Evolutionary conservation across 176 grass and related monocot species (phyloP), one percentile per base, ranked within the genome.

Genomic region (Saccharum spontaneum): DNA sequence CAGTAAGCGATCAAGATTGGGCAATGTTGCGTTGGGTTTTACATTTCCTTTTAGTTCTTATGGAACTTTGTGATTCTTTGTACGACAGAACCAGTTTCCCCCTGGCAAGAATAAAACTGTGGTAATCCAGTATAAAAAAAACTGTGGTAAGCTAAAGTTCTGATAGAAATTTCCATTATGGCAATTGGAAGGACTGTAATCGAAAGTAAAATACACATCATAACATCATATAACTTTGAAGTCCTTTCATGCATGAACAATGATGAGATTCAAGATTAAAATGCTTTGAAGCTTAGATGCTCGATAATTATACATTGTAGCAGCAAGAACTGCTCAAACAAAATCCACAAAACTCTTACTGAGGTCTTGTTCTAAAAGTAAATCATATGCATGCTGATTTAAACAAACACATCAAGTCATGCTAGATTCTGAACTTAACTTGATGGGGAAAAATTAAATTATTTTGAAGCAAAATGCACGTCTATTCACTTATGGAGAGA

Each of bases 51-150:
- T 57, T 4, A 41, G 33, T 36, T 34, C 69, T 54, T 6, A 37
- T 73, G 24, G 26, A 67, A 78, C 37, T 73, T 10, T 54, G 9
- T 38, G 28, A 90, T 78, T 62, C 36, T 55, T 33, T 78, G 84
- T 72, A 78, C 55, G 59, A 73, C 9, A 59, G 17, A 72, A 77
- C 45, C 13, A 65, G 20, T 28, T 71, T 82, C 45, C 45, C 57
- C 52, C 6, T 66, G 54, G 18, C 61, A 77, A 11, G 4, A 76
- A 65, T 73, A 59, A 44, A 78, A 34, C 23, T 84, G 31, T 24
- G 50, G 31, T 49, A 38, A 44, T 43, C 83, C 16, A 48, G 2
- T 50, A 48, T 28, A 50, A 50, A 54, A 54, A 6, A 54, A 54
- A 17, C 4, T 49, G 50, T 20, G 18, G 54, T 59, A 59, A n/a